Evolutionary conservation across 208 protist genomes (phyloP).

Genomic region (Entamoeba dispar): DNA sequence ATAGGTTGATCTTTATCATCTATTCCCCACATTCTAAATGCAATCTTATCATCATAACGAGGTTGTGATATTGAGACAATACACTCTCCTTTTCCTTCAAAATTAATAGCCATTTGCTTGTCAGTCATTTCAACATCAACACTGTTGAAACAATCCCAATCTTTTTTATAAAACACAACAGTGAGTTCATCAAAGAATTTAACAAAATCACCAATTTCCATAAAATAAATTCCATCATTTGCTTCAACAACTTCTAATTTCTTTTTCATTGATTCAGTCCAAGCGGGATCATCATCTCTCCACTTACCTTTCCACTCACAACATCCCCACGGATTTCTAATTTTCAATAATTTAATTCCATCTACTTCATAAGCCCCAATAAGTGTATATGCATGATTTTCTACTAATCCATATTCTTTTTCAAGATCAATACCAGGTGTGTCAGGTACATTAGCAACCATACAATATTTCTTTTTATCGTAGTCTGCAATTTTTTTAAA

Average conservation of each 20-base stretch:
- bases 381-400: conserved; percentile 6
- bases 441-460: neutral
- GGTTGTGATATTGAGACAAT: neutral
- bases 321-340: conserved; percentile 3
- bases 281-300: neutral
- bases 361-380: neutral
- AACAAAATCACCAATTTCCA: neutral
- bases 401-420: neutral
- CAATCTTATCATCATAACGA: neutral
- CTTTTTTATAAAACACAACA: neutral
- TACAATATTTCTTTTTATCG: neutral
- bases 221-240: conserved; percentile 7
- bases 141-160: neutral
- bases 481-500: neutral
- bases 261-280: neutral
- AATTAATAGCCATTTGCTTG: neutral
- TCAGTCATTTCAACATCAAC: neutral
- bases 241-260: neutral
- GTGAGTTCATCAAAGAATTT: neutral
- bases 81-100: neutral
- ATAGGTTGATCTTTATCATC: neutral
- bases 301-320: neutral
- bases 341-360: neutral
- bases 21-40: neutral
- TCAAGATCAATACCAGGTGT: neutral